Base-by-base conservation (phyloP, 2,329 filamentous ascomycete genomes). In the Epichloe typhina region DNA sequence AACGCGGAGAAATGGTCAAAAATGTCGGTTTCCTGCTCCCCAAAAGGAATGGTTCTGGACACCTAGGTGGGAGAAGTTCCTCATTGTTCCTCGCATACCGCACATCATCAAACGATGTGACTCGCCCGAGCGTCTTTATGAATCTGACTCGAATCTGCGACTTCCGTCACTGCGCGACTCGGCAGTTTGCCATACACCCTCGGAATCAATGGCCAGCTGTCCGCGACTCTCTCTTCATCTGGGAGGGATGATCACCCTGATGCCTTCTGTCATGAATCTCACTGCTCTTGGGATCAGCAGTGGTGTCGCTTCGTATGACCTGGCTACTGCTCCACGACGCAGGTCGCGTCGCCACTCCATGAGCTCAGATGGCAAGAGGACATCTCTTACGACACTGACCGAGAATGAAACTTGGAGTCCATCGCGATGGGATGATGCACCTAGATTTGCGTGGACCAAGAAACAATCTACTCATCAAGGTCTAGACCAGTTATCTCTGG, bases 81-180 rank as follows among this genome's bases (percentile, higher is more conserved):
- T 69, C 5, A 58, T 70, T n/a, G 50, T 69, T 6, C 66, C 68
- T 1, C 53, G 50, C 45, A 56, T 67, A 12, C 68, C 68, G 3
- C 21, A 55, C 3, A 51, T 12, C 13, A 61, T 66, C 48, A 56
- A 55, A 35, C 56, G 59, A 17, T 52, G 56, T 35, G n/a, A 52
- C 17, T 42, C 15, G 6, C 38, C 49, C 8, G 17, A 23, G 23
- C 6, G 26, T 5, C 15, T 23, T 13, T 5, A 6, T 13, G 17
- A 36, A 5, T 13, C 3, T 3, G 17, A 31, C 36, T 41, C 8
- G 5, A 8, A 39, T 17, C 11, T 35, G 15, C 36, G 17, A 15
- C 26, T 5, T 47, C 41, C 46, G 38, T 47, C 40, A 57, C 57
- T 3, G 5, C 58, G 15, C 56, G 45, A 31, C 48, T 52, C 38